Evolutionary conservation across 805 yeast genomes (phyloP).

Genomic region (Yamadazyma insecticola): DNA sequence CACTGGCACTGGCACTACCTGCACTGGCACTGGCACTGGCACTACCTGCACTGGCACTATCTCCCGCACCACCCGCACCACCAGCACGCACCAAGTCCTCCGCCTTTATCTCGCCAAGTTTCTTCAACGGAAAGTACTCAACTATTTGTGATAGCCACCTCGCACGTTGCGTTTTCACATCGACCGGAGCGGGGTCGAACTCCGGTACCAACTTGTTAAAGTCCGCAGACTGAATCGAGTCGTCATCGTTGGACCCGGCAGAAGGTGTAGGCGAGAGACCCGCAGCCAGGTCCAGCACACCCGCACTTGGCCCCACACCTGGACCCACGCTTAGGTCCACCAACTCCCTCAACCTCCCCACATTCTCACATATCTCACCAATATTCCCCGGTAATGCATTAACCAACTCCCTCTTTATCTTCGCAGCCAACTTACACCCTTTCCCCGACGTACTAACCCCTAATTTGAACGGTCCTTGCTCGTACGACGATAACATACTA

Average conservation of each 20-base stretch:
- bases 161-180: slow-evolving; percentile 54
- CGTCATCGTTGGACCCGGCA: slow-evolving; percentile 74
- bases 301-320: no score
- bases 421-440: slow-evolving; percentile 81
- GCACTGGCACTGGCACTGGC: slow-evolving; percentile 2
- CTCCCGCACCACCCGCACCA: neutral
- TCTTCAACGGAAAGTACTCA: slow-evolving; percentile 78
- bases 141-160: slow-evolving; percentile 88
- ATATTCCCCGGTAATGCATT: slow-evolving; percentile 64
- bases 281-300: no score
- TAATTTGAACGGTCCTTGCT: slow-evolving; percentile 69
- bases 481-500: slow-evolving; percentile 65
- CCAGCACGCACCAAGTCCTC: slow-evolving; percentile 40
- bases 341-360: slow-evolving; percentile 64
- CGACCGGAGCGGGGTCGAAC: slow-evolving; percentile 48
- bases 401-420: slow-evolving; percentile 72
- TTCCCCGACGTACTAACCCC: slow-evolving; percentile 85
- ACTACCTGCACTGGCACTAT: neutral
- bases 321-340: no score
- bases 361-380: slow-evolving; percentile 60
- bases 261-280: no score
- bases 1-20: neutral
- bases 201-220: slow-evolving; percentile 63
- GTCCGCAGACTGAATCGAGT: slow-evolving; percentile 54
- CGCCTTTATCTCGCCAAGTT: slow-evolving; percentile 56